Evolutionary conservation across 75 land plant species (phyloP).

Genomic region (Cunninghamia lanceolata): DNA sequence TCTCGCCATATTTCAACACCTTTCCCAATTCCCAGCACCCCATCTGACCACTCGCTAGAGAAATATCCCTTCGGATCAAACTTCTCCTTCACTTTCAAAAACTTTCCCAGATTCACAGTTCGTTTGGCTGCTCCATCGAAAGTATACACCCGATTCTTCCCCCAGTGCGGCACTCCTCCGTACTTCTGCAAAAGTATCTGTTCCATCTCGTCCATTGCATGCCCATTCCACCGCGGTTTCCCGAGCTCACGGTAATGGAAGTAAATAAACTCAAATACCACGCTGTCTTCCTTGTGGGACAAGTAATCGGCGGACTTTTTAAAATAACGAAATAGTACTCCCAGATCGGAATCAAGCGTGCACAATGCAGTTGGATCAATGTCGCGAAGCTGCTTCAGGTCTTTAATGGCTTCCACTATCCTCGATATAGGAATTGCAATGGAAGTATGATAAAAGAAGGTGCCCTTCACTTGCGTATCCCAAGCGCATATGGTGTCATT

Average conservation of each 20-base stretch:
- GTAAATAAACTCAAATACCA: slow-evolving; percentile 12
- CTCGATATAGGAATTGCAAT: slow-evolving; percentile 17
- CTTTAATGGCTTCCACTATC: slow-evolving; percentile 5
- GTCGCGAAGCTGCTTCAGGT: slow-evolving; percentile 16
- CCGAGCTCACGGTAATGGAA: slow-evolving; percentile 4
- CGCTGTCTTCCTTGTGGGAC: slow-evolving; percentile 5
- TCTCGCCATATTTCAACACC: neutral
- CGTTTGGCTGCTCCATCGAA: slow-evolving; percentile 5
- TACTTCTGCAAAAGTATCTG: slow-evolving; percentile 28
- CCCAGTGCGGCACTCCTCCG: slow-evolving; percentile 32
- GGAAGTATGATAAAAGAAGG: slow-evolving; percentile 12
- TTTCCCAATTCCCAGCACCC: neutral
- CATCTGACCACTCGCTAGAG: neutral
- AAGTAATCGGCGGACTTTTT: slow-evolving; percentile 6
- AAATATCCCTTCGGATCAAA: neutral
- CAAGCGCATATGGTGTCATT: slow-evolving; percentile 12
- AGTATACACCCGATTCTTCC: slow-evolving; percentile 23
- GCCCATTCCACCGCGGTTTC: slow-evolving; percentile 14
- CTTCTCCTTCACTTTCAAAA: neutral
- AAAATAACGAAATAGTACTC: neutral
- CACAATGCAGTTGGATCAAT: slow-evolving; percentile 5
- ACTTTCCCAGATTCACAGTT: slow-evolving; percentile 5
- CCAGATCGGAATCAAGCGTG: slow-evolving; percentile 10
- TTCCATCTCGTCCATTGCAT: slow-evolving; percentile 27
- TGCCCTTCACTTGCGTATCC: slow-evolving; percentile 14